A percentile compares a stretch with the other conserved stretches of the same genome.
Evolutionary conservation across 768 basidiomycete genomes (phyloP).

Genomic region (Brasilioporus rufonigricans): DNA sequence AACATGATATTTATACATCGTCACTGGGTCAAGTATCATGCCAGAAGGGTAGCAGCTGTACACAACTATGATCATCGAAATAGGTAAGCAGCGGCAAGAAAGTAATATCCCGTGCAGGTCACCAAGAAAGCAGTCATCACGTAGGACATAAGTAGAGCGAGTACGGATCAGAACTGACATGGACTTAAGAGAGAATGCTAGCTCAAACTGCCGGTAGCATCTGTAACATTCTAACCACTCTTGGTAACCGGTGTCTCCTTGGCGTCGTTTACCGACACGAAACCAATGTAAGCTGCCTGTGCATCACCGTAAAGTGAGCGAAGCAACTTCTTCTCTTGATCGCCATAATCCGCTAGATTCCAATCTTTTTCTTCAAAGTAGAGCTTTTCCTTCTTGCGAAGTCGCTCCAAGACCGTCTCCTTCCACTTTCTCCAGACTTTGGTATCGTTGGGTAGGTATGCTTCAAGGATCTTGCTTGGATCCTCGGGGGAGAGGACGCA

Average conservation of each 20-base stretch:
- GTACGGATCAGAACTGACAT: not conserved
- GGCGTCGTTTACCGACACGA: not conserved
- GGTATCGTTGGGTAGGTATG: slow-evolving; percentile 9
- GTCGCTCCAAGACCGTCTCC: not conserved
- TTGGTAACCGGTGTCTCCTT: not conserved
- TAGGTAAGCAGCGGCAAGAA: no score
- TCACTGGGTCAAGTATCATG: no score
- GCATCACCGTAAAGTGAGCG: slow-evolving; percentile 4
- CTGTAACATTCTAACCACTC: not conserved
- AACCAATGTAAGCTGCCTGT: not conserved
- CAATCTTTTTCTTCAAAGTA: not conserved
- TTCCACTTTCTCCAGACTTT: slow-evolving; percentile 9
- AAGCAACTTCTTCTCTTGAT: not conserved
- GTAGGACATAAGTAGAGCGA: no score
- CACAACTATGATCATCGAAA: no score
- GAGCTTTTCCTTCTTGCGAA: not conserved
- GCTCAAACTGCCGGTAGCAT: not conserved
- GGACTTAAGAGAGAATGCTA: not conserved
- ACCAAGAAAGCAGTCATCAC: no score
- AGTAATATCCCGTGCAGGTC: no score
- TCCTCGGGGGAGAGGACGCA: slow-evolving; percentile 4
- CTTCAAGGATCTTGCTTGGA: slow-evolving; percentile 6
- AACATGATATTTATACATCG: no score
- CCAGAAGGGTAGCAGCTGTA: no score
- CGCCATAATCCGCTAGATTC: not conserved